phyloP scores from a whole-genome alignment of 208 protist genomes.

The Perkinsela sp. region DNA sequence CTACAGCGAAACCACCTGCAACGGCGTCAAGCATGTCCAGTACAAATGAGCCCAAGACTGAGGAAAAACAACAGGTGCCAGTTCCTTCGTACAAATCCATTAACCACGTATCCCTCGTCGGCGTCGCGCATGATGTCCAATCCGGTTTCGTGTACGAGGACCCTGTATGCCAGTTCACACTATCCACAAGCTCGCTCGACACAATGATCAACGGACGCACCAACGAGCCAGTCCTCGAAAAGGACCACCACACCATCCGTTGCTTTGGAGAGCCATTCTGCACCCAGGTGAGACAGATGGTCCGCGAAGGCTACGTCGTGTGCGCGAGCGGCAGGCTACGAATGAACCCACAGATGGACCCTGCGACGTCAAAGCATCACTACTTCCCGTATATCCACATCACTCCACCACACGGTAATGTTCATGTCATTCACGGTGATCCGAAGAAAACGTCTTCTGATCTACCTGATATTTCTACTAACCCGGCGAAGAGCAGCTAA shows the following conservation, averaged over 20 bases:
- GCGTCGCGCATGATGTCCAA: slow-evolving; percentile 63
- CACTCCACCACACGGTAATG: slow-evolving; percentile 50
- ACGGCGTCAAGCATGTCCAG: neutral
- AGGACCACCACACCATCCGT: slow-evolving; percentile 62
- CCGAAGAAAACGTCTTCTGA: slow-evolving; percentile 1
- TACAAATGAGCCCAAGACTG: neutral
- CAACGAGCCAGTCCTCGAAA: slow-evolving; percentile 50
- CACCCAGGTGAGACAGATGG: slow-evolving; percentile 22
- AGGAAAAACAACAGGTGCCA: neutral
- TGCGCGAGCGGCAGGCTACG: slow-evolving; percentile 50
- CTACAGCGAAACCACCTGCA: neutral
- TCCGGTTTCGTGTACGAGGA: slow-evolving; percentile 60
- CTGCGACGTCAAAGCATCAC: slow-evolving; percentile 51
- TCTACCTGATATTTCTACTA: neutral
- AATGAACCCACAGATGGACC: slow-evolving; percentile 56
- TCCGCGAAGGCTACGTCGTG: slow-evolving; percentile 50
- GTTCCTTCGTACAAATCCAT: slow-evolving; percentile 11
- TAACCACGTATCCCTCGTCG: slow-evolving; percentile 56
- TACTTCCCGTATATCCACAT: slow-evolving; percentile 69
- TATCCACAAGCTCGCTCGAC: slow-evolving; percentile 54
- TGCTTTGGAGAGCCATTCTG: slow-evolving; percentile 62
- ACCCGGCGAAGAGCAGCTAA: neutral
- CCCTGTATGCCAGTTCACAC: slow-evolving; percentile 58
- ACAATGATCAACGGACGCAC: slow-evolving; percentile 10
- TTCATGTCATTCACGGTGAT: slow-evolving; percentile 40